These are phyloP conservation scores for Jimgerdemannia lactiflua DNA, from an alignment of 192 early-diverging fungal species.

Conservation along the genomic window DNA sequence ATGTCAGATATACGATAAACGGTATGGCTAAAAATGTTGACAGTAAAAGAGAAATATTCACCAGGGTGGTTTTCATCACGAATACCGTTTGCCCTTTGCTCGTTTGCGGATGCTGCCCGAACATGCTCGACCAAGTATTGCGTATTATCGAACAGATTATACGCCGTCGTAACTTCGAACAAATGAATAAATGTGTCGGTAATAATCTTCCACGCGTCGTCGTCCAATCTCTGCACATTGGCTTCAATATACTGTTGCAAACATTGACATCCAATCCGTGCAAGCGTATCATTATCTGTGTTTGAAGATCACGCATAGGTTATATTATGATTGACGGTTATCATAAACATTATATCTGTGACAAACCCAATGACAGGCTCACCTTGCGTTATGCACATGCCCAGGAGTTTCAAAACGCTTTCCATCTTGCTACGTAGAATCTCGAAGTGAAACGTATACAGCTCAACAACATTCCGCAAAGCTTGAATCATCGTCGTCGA, in stretches of 20 bases:
- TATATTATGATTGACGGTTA: not conserved
- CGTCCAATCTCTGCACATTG: slow-evolving; percentile 74
- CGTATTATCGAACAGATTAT: slow-evolving; percentile 60
- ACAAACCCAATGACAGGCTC: not conserved
- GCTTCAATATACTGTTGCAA: slow-evolving; percentile 83
- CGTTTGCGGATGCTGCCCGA: slow-evolving; percentile 6
- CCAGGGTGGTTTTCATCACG: not conserved
- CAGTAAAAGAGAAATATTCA: not conserved
- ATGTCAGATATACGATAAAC: not conserved
- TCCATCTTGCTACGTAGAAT: slow-evolving; percentile 70
- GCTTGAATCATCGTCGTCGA: slow-evolving; percentile 94
- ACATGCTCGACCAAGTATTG: slow-evolving; percentile 29
- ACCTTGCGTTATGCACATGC: slow-evolving; percentile 86
- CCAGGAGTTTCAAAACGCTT: slow-evolving; percentile 76
- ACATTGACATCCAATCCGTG: slow-evolving; percentile 86
- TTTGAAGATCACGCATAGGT: not conserved
- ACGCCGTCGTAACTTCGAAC: slow-evolving; percentile 80
- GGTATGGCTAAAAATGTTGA: too few species aligned
- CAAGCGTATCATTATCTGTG: slow-evolving; percentile 83
- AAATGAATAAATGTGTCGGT: slow-evolving; percentile 67
- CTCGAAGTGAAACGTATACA: slow-evolving; percentile 79
- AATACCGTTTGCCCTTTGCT: not conserved
- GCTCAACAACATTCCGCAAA: slow-evolving; percentile 79
- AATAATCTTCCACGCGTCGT: slow-evolving; percentile 68
- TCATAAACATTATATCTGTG: slow-evolving; percentile 3